These are phyloP conservation scores for Achaetomiella virescens DNA, from an alignment of 495 filamentous ascomycete genomes.

Conservation along the genomic window DNA sequence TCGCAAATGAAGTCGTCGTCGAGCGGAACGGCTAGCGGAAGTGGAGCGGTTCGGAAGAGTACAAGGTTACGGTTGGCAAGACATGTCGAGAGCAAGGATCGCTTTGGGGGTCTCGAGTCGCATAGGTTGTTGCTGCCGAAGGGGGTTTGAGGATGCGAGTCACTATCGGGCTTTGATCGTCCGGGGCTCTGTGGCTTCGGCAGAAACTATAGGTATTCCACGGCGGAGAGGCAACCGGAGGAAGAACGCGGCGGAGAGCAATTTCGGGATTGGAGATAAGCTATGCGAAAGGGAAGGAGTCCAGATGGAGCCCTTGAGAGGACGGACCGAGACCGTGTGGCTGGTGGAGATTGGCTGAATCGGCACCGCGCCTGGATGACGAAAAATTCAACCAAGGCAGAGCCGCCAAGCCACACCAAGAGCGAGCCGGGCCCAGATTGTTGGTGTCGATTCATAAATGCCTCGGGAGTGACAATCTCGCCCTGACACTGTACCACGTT, in stretches of 20 bases:
- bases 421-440: neutral
- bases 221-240: neutral
- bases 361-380: conserved; percentile 15
- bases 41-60: neutral
- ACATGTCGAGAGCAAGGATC: conserved; percentile 8
- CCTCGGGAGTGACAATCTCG: neutral
- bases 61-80: conserved; percentile 1
- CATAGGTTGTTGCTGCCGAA: conserved; percentile 3
- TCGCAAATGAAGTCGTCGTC: neutral
- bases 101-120: conserved; percentile 1
- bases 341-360: conserved; percentile 15
- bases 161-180: neutral
- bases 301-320: conserved; percentile 8
- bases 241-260: neutral
- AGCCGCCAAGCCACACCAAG: conserved; percentile 7
- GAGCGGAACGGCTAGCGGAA: neutral
- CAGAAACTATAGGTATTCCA: neutral
- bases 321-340: conserved; percentile 4
- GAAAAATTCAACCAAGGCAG: conserved; percentile 18
- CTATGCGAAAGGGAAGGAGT: neutral
- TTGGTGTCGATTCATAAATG: neutral
- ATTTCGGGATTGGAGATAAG: conserved; percentile 1
- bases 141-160: neutral
- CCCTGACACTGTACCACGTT: too few species aligned
- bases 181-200: neutral